Evolutionary conservation across 345 rosid species (phyloP), one percentile per base, ranked within the genome.

Genomic region (Sisymbrium altissimum): DNA sequence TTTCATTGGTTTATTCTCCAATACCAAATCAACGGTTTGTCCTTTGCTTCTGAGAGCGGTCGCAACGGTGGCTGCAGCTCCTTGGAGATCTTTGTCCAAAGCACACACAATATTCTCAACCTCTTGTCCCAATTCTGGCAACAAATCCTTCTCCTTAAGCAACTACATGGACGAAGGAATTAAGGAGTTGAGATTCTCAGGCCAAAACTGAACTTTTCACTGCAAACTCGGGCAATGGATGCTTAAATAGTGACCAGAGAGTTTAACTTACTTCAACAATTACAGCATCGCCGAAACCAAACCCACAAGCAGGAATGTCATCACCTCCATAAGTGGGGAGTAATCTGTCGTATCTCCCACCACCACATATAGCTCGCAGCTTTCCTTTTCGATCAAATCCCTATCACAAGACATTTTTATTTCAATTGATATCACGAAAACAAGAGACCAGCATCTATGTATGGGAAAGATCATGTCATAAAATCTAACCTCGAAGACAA

Each of bases 261-360:
- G 25, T 55, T 53, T 4, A 72, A 77, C 88, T 82, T 88, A 91
- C 98, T 83, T 94, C 98, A 29, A 89, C 79, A 17, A 94, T 82
- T 19, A 94, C 98, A 62, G 98, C 98, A 81, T 94, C 96, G 3
- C 98, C 97, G 54, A 94, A 94, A 69, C 97, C 97, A 80, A 94
- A 94, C 70, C 98, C 98, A 80, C 98, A 94, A 44, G 97, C 98
- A 35, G 98, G 97, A 66, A 86, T 40, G 79, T 91, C 97, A 77
- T 89, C 96, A 72, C 96, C 96, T 21, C 98, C 98, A 83, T 84
- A 94, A 7, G 97, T 89, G 17, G 95, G 92, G 61, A 91, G 89
- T 70, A 94, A 79, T 44, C 76, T 81, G 77, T 94, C 97, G 60
- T 94, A 91, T 71, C 93, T 82, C 52, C 98, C 97, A 32, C 98